phyloP scores from a whole-genome alignment of 768 basidiomycete species.

The Chalciporus chontae region DNA sequence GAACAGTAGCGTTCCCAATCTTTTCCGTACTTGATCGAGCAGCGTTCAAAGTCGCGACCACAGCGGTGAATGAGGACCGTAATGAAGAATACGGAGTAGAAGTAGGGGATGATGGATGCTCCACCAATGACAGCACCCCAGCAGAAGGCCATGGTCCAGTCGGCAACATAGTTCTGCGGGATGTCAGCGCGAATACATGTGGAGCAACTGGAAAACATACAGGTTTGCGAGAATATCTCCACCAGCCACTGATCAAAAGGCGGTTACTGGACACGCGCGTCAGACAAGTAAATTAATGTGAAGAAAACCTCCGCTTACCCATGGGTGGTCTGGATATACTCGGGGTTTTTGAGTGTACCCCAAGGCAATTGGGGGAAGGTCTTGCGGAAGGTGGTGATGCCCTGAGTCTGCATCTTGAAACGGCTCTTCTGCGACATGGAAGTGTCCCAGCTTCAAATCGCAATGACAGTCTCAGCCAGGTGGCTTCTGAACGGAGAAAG shows the following conservation, averaged over 20 bases:
- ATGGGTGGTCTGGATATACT: slow-evolving; percentile 89
- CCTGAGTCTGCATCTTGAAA: slow-evolving; percentile 97
- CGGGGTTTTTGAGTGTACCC: slow-evolving; percentile 79
- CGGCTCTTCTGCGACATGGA: slow-evolving; percentile 95
- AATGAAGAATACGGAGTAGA: slow-evolving; percentile 96
- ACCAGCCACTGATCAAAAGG: slow-evolving; percentile 90
- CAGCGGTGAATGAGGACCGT: slow-evolving; percentile 88
- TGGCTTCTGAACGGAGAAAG: neutral
- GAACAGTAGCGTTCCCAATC: slow-evolving; percentile 91
- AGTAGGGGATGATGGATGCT: slow-evolving; percentile 86
- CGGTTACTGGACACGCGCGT: slow-evolving; percentile 59
- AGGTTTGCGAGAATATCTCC: slow-evolving; percentile 92
- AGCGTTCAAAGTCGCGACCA: slow-evolving; percentile 93
- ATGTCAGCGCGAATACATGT: neutral
- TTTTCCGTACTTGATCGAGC: slow-evolving; percentile 87
- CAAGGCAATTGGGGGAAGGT: slow-evolving; percentile 94
- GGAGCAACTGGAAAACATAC: slow-evolving; percentile 39
- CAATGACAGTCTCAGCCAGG: slow-evolving; percentile 10
- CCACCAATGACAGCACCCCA: slow-evolving; percentile 81
- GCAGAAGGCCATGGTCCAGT: slow-evolving; percentile 81
- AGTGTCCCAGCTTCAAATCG: slow-evolving; percentile 74
- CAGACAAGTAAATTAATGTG: neutral
- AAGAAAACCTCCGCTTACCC: slow-evolving; percentile 47
- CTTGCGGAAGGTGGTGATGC: slow-evolving; percentile 77
- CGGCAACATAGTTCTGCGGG: slow-evolving; percentile 85